These are phyloP conservation scores for Chrysoporthe austroafricana DNA, from an alignment of 2,329 filamentous ascomycete genomes.

Conservation along the genomic window DNA sequence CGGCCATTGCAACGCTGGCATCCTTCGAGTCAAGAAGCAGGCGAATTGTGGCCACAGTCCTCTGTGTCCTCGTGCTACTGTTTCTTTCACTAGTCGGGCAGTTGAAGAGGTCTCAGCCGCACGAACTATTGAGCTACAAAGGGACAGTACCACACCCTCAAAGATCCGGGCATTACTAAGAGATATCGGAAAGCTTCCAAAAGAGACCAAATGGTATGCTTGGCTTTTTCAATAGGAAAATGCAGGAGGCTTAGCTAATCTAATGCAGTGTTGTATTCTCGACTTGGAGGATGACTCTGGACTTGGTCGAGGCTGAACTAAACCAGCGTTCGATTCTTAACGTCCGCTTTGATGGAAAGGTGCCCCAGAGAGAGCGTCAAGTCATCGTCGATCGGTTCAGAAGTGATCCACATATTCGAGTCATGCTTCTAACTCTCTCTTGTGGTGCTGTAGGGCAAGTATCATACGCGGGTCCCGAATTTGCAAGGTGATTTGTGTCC, in stretches of 20 bases:
- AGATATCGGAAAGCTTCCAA: slow-evolving; percentile 36
- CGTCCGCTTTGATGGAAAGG: slow-evolving; percentile 53
- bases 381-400: slow-evolving; percentile 46
- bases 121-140: neutral
- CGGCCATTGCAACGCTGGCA: slow-evolving; percentile 34
- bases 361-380: slow-evolving; percentile 47
- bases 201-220: slow-evolving; percentile 5
- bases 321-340: slow-evolving; percentile 38
- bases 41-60: slow-evolving; percentile 35
- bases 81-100: slow-evolving; percentile 33
- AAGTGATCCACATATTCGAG: slow-evolving; percentile 40
- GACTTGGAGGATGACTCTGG: slow-evolving; percentile 52
- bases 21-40: accelerated
- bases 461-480: no score
- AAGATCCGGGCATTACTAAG: slow-evolving; percentile 41
- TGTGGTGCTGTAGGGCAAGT: slow-evolving; percentile 57
- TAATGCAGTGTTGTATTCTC: slow-evolving; percentile 53
- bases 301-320: slow-evolving; percentile 48
- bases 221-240: no score
- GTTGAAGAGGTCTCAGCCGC: slow-evolving; percentile 32
- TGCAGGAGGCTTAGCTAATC: no score
- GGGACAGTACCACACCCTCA: slow-evolving; percentile 31
- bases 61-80: slow-evolving; percentile 31
- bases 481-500: no score
- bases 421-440: slow-evolving; percentile 53